Base-by-base conservation (phyloP, 208 protist genomes). In the Leishmania guyanensis region DNA sequence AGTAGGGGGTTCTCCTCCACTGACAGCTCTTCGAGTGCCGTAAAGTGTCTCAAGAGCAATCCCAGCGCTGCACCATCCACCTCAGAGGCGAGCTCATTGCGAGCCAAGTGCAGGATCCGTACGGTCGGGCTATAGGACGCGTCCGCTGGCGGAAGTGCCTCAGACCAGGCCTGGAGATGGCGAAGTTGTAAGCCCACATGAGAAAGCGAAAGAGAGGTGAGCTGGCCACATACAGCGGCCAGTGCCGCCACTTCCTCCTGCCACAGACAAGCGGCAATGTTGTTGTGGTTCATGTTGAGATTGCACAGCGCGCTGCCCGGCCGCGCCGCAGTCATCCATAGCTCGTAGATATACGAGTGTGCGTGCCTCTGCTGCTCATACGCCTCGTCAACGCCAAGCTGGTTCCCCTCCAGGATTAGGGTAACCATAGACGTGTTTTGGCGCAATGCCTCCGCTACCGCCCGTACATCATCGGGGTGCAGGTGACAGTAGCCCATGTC, bases 401-500 rank as follows among this genome's bases (percentile, higher is more conserved):
- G 79, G 68, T 96, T 97, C n/a, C 94, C 91, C 64, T 95, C 91
- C 2, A 97, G 78, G 14, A 82, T 81, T 16, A 97, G 85, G 3
- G 81, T 88, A 33, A 48, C 75, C 36, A 97, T 66, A 3, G 80
- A 86, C 0, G 50, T 73, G 85, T 96, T 97, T 5, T 81, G 65
- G 29, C 29, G 53, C 20, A 97, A 79, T 20, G 83, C 85, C 9
- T 77, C 69, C 20, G 90, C 82, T 36, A 97, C 74, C 58, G 73
- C 29, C 16, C 82, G 84, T 43, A 94, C 81, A 73, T 86, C 89
- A 64, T 86, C 70, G 20, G 86, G 78, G 46, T 89, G 78, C 26
- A 97, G 80, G 16, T 85, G 78, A 48, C 93, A 95, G 77, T 94
- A 93, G 20, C 91, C 89, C 17, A 97, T 77, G 83, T 96, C 92